Percentiles rank a stretch among this genome's conserved stretches.
Evolutionary conservation across 179 eudicot species (phyloP).

Genomic region (Nepenthes alata): DNA sequence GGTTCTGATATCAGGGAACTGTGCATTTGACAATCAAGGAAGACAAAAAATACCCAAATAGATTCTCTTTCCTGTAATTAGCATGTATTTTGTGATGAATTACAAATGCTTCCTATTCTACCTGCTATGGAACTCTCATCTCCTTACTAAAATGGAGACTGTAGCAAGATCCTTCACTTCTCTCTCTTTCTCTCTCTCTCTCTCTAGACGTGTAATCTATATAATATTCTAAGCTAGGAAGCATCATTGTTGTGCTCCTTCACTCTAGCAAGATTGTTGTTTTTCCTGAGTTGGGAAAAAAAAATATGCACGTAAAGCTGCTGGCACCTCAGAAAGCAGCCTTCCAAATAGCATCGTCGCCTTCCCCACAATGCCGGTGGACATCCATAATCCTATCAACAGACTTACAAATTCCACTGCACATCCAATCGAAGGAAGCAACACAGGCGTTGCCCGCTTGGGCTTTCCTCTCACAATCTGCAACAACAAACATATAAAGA

Average conservation of each 20-base stretch:
- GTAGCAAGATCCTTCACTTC: no score
- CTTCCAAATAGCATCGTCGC: not conserved
- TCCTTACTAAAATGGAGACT: no score
- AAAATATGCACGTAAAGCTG: not conserved
- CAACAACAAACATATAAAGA: not conserved
- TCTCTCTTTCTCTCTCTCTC: not conserved
- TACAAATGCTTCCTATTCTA: no score
- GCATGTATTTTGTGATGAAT: no score
- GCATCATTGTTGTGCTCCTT: not conserved
- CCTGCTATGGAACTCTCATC: no score
- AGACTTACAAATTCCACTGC: not conserved
- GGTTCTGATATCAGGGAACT: no score
- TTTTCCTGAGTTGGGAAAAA: not conserved
- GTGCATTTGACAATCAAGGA: no score
- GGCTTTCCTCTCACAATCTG: conserved; percentile 2
- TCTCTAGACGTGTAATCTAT: not conserved
- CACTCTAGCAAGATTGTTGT: not conserved
- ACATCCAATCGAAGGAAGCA: not conserved
- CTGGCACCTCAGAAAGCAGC: not conserved
- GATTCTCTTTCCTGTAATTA: no score
- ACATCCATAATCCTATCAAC: not conserved
- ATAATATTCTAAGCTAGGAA: not conserved
- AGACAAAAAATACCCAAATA: no score
- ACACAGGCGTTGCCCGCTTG: not conserved
- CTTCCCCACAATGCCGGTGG: conserved; percentile 1